Evolutionary conservation across 2,329 filamentous ascomycete genomes (phyloP), one percentile per base, ranked within the genome.

Genomic region (Cercospora sp.): DNA sequence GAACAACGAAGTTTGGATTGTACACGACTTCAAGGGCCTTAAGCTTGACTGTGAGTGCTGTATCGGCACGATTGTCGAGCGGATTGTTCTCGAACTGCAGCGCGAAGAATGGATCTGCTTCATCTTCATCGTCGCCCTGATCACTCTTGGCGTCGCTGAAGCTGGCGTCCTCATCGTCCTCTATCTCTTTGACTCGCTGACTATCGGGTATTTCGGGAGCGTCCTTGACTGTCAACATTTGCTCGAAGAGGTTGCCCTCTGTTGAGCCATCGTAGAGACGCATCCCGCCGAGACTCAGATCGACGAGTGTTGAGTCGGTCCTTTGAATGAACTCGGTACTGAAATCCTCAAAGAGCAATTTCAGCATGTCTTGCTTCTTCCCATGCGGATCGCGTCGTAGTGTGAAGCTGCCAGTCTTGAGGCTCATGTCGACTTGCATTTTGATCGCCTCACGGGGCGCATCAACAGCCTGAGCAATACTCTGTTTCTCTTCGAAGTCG

Each of bases 21-120:
- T 97, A 99, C 26, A 99, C 93, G 64, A 99, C 91, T 78, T 99
- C 96, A 73, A 99, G 90, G 55, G 94, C 95, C 79, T 96, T 97
- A 73, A 99, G 83, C 79, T 97, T 97, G 74, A 94, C 90, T 2
- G 90, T 94, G 36, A 99, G 83, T 6, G 93, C 93, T 23, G 96
- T 90, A 75, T 99, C 96, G 20, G 95, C 94, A 71, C 93, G 91
- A 26, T 90, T 92, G 77, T 99, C 93, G 1, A 99, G 86, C 0
- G 96, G 96, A 73, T 99, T 97, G 77, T 97, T 91, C 81, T 99
- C 96, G 63, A 99, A 89, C 69, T 95, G 89, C 64, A 99, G 85
- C 75, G 93, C 89, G 83, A 99, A 99, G 82, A 99, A 94, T 0
- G 92, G 91, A 71, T 97, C 92, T 31, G 87, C 83, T 28, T 83